Evolutionary conservation across 2,329 filamentous ascomycete species (phyloP).

Genomic region (Cladophialophora yegresii): DNA sequence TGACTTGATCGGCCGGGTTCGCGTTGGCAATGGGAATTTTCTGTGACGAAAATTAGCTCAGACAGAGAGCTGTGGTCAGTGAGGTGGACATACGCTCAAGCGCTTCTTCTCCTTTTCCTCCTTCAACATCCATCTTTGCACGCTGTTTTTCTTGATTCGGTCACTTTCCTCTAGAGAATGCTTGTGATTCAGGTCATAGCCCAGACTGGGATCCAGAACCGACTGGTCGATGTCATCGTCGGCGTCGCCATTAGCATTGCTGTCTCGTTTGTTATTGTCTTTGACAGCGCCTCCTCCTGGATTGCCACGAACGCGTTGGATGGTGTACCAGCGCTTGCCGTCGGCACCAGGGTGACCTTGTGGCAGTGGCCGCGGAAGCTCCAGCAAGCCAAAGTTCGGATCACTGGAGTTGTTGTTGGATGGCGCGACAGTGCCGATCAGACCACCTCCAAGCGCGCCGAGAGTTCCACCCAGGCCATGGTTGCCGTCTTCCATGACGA

Average conservation of each 20-base stretch:
- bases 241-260: constrained; percentile 41
- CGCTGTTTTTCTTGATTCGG: constrained; percentile 77
- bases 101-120: constrained; percentile 68
- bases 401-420: constrained; percentile 21
- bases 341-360: constrained; percentile 51
- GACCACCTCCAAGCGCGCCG: background rate
- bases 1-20: constrained; percentile 10
- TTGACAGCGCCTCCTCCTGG: constrained; percentile 45
- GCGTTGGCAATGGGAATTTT: constrained; percentile 16
- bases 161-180: constrained; percentile 74
- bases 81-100: constrained; percentile 25
- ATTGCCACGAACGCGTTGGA: constrained; percentile 76
- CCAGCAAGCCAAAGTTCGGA: constrained; percentile 47
- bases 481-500: constrained; percentile 32
- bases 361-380: constrained; percentile 46
- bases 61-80: background rate
- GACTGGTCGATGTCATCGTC: constrained; percentile 59
- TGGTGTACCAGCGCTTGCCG: constrained; percentile 67
- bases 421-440: constrained; percentile 19
- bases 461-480: background rate
- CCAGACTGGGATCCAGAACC: constrained; percentile 49
- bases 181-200: constrained; percentile 61
- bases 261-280: constrained; percentile 27
- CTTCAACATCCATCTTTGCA: constrained; percentile 66
- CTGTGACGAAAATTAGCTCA: constrained; percentile 9